Base-by-base conservation (phyloP, 2,329 filamentous ascomycete genomes). In the Arthrobotrys entomopaga region DNA sequence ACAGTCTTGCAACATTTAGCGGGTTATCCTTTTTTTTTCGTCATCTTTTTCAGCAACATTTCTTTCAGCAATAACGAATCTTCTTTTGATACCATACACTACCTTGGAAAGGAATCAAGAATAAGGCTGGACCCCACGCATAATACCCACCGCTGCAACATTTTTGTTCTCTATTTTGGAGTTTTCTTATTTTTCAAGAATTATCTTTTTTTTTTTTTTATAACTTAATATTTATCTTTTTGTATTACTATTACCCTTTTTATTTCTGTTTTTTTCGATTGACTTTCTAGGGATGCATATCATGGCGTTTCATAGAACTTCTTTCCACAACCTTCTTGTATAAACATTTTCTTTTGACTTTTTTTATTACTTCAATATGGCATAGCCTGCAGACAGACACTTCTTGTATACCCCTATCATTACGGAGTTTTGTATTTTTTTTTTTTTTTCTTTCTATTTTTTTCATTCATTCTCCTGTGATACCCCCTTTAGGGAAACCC, bases 351-450 rank as follows among this genome's bases (percentile, higher is more conserved):
- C 50, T 57, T n/a, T 59, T 34, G 29, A 34, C 6, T 64, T 46
- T 43, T 22, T 34, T 54, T 20, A 65, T 40, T n/a, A n/a, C n/a
- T n/a, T 60, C 46, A 67, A 60, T 56, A 42, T 57, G 24, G 65
- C 67, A 73, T 73, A 65, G 67, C 67, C 56, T 65, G 56, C 61
- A 48, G 5, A 13, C n/a, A n/a, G n/a, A 19, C n/a, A n/a, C 16
- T 56, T 65, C 50, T 57, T 66, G 54, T 73, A 73, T 73, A 73
- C 69, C 67, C 67, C 54, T 72, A 65, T 65, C 67, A 73, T 73
- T 73, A 29, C 56, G 61, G 69, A 65, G 63, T 73, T 66, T 38
- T 56, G 26, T 34, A 11, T 57, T 64, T 64, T 38, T 43, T 49
- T 49, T 61, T 46, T 24, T 15, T 16, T 73, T 56, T 65, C 46